Base-by-base conservation (phyloP, 1,139 yeast genomes). In the Candida albicans region DNA sequence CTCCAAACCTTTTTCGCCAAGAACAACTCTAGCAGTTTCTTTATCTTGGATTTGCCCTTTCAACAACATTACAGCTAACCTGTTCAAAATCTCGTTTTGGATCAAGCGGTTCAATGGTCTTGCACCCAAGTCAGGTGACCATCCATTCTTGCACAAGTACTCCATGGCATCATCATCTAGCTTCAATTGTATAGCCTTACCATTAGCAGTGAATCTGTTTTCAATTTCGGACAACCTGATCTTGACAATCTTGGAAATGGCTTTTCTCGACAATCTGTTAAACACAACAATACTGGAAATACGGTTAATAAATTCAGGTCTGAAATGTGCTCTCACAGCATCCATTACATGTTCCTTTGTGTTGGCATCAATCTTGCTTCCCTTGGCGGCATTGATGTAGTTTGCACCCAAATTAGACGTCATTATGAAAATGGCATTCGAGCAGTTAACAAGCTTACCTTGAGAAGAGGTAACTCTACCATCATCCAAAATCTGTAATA, bases 341-440 rank as follows among this genome's bases (percentile, higher is more conserved):
- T 73, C 77, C 95, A 91, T 83, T 8, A 93, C 98, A 52, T 79
- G 72, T 40, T 84, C 87, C 58, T 79, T 84, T 22, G 96, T 83
- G 39, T 76, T 74, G 7, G 75, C 77, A 41, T 82, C 82, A 42
- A 91, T 72, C 64, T 81, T 83, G 5, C 88, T 65, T 10, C 82
- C 79, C 49, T 79, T 78, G 38, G 89, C 75, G 5, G 84, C 77
- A 61, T 82, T 83, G 65, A 95, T 86, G 61, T 72, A 90, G 62
- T 89, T 89, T 10, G 99, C 98, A 53, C 99, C 99, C 62, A 95
- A 79, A 66, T 93, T 95, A 18, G 98, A 91, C 1, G 99, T 95
- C 96, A 95, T 89, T 52, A 93, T 91, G 53, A 93, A 80, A 54
- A 93, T 89, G 43, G 93, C 81, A 68, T 93, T 93, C 44, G 97